These are phyloP conservation scores for Ogataea pignaliae DNA, from an alignment of 805 yeast species.

Conservation along the genomic window DNA sequence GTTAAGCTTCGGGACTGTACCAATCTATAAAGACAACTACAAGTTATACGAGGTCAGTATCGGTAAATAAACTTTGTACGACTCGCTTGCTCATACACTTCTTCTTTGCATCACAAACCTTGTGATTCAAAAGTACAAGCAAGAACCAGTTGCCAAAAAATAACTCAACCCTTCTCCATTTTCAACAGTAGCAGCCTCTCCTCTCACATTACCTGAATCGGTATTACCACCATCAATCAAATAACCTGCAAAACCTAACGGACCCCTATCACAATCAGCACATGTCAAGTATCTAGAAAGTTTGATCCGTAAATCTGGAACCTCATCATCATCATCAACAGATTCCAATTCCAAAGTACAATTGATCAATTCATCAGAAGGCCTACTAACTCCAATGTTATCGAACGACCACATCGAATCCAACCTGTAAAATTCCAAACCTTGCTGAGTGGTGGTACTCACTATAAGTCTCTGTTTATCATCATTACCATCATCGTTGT, in stretches of 20 bases:
- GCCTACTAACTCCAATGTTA: constrained; percentile 68
- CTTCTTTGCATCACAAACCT: too few relatives aligned
- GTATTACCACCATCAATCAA: constrained; percentile 10
- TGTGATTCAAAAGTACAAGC: constrained; percentile 10
- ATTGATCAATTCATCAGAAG: constrained; percentile 8
- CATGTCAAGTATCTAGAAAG: constrained; percentile 58
- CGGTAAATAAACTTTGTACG: too few relatives aligned
- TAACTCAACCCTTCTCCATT: constrained; percentile 12
- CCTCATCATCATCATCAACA: constrained; percentile 13
- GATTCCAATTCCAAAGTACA: neutral
- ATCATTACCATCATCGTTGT: too few relatives aligned
- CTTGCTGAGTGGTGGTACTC: too few relatives aligned
- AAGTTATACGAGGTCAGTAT: too few relatives aligned
- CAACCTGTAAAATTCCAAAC: constrained; percentile 34
- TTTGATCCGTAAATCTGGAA: constrained; percentile 20
- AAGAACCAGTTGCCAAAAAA: constrained; percentile 12
- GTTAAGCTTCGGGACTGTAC: too few relatives aligned
- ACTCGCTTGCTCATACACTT: too few relatives aligned
- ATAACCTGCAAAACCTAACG: constrained; percentile 63
- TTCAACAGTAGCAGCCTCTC: constrained; percentile 7
- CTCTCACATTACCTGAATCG: too few relatives aligned
- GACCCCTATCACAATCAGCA: constrained; percentile 77
- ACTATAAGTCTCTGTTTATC: too few relatives aligned
- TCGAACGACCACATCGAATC: constrained; percentile 75
- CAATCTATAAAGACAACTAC: too few relatives aligned